A percentile compares a stretch with the other conserved stretches of the same genome.
Conservation (phyloP, 2,329 filamentous ascomycete species). For the Exophiala sp. region DNA sequence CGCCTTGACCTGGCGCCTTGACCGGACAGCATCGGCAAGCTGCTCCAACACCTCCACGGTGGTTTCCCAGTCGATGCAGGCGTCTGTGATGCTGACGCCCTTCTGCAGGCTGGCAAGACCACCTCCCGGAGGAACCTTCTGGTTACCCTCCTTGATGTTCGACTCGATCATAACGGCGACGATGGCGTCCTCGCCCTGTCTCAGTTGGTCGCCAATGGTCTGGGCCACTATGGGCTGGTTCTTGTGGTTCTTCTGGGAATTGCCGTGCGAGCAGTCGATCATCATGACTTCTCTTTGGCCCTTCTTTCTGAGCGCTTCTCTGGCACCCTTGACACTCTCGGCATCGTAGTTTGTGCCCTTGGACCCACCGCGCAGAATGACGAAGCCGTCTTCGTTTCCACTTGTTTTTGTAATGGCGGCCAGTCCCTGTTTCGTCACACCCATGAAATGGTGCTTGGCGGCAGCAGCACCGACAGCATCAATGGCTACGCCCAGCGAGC, state of each 20-base stretch:
- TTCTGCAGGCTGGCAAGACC: constrained; percentile 78
- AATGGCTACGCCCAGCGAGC: constrained; percentile 78
- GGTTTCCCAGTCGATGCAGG: constrained; percentile 88
- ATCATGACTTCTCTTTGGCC: constrained; percentile 73
- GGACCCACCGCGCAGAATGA: constrained; percentile 86
- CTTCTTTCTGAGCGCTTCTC: constrained; percentile 68
- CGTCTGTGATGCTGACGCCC: constrained; percentile 94
- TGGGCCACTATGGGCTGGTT: constrained; percentile 94
- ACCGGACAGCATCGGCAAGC: constrained; percentile 74
- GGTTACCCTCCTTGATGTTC: constrained; percentile 88
- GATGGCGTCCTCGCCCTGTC: constrained; percentile 74
- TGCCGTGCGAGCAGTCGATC: constrained; percentile 97
- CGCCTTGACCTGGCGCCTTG: constrained; percentile 54
- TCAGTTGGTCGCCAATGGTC: constrained; percentile 74
- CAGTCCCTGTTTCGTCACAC: constrained; percentile 91
- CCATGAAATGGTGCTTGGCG: constrained; percentile 93
- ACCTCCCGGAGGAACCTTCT: constrained; percentile 78
- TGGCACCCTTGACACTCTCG: constrained; percentile 74
- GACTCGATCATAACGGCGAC: constrained; percentile 99
- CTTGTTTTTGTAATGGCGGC: constrained; percentile 91
- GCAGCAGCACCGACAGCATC: constrained; percentile 90
- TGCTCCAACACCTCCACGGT: constrained; percentile 78
- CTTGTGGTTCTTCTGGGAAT: constrained; percentile 91
- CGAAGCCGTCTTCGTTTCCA: constrained; percentile 95
- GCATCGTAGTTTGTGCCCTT: constrained; percentile 92